Conservation (phyloP, 768 basidiomycete genomes). For the Leccinum uliginosum region DNA sequence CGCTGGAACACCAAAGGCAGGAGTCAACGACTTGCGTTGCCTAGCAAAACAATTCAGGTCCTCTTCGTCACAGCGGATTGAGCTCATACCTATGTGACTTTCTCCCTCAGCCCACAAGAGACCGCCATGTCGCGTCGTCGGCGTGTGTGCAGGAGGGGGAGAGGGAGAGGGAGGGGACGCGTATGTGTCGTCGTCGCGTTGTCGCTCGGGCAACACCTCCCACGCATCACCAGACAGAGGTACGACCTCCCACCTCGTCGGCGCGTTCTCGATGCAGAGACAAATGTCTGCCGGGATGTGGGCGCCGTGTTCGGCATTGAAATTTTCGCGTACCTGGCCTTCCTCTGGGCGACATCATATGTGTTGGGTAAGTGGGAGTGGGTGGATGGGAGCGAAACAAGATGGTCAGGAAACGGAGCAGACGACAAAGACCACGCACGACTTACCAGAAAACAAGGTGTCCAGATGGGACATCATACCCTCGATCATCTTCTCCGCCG, state of each 20-base stretch:
- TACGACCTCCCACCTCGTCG: conserved; percentile 67
- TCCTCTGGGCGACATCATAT: conserved; percentile 49
- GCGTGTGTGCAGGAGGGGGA: too few relatives aligned
- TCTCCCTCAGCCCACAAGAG: too few relatives aligned
- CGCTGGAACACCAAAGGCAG: neutral
- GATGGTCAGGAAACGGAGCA: neutral
- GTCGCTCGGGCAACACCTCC: conserved; percentile 53
- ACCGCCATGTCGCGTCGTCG: too few relatives aligned
- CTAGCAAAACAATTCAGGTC: neutral
- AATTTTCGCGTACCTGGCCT: conserved; percentile 53
- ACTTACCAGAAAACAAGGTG: conserved; percentile 61
- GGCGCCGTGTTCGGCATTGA: conserved; percentile 69
- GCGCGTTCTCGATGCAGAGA: conserved; percentile 67
- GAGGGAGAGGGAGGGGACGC: too few relatives aligned
- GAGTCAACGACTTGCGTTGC: neutral
- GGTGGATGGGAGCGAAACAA: neutral
- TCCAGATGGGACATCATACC: conserved; percentile 63
- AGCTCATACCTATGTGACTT: too few relatives aligned
- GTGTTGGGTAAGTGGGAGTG: neutral
- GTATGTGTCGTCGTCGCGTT: too few relatives aligned
- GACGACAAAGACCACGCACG: neutral
- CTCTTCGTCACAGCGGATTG: too few relatives aligned
- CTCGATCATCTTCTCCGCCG: conserved; percentile 57
- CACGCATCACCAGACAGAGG: conserved; percentile 50
- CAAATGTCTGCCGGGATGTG: conserved; percentile 80